phyloP scores from a whole-genome alignment of 1,284 basidiomycete species.

The Ceratobasidium sp. region DNA sequence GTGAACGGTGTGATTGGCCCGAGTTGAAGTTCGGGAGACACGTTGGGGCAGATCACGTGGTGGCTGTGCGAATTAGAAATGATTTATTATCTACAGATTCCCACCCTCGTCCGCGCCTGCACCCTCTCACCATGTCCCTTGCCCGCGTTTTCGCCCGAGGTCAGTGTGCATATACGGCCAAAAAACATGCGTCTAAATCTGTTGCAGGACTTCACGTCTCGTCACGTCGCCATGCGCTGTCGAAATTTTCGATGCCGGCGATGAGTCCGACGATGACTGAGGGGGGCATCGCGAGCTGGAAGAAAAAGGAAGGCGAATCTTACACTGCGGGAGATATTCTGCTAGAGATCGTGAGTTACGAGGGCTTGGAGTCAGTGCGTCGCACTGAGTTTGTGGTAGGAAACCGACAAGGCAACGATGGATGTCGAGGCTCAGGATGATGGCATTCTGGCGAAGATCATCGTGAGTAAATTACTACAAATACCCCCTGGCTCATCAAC shows the following conservation, averaged over 20 bases:
- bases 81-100: slow-evolving; percentile 18
- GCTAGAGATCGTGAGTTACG: slow-evolving; percentile 68
- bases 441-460: slow-evolving; percentile 90
- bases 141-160: slow-evolving; percentile 74
- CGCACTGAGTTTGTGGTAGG: slow-evolving; percentile 59
- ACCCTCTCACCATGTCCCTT: slow-evolving; percentile 51
- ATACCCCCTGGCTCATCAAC: neutral
- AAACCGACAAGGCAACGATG: slow-evolving; percentile 99
- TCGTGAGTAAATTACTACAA: slow-evolving; percentile 56
- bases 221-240: slow-evolving; percentile 76
- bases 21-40: no score
- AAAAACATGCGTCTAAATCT: neutral
- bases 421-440: slow-evolving; percentile 99
- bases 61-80: neutral
- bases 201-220: slow-evolving; percentile 81
- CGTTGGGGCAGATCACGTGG: slow-evolving; percentile 20
- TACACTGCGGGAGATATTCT: slow-evolving; percentile 64
- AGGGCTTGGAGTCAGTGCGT: slow-evolving; percentile 16
- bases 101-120: slow-evolving; percentile 20
- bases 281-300: slow-evolving; percentile 97
- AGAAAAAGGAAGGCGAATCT: slow-evolving; percentile 65
- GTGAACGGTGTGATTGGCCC: no score
- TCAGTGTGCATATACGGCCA: slow-evolving; percentile 50
- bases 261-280: slow-evolving; percentile 99
- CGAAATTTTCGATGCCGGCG: slow-evolving; percentile 96